Percentiles rank a stretch among this genome's conserved stretches.
These are phyloP conservation scores for Cutaneotrichosporon dermatis DNA, from an alignment of 1,284 basidiomycete species.

Conservation along the genomic window DNA sequence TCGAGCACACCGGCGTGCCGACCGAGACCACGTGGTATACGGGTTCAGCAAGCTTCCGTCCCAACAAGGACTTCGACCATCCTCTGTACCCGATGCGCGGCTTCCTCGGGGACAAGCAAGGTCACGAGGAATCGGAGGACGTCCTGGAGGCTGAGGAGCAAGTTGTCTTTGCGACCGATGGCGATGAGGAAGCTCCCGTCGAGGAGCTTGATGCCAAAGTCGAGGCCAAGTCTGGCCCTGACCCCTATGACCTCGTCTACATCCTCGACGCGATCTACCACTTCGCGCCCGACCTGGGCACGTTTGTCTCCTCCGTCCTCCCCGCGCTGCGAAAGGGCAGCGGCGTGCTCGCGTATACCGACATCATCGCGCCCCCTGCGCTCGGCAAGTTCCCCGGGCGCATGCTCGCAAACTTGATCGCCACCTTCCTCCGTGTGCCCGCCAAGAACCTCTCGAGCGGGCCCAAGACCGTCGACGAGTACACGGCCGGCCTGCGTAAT, in stretches of 20 bases:
- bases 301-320: conserved; percentile 55
- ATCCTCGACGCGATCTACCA: conserved; percentile 69
- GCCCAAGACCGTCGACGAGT: conserved; percentile 49
- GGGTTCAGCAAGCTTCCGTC: conserved; percentile 19
- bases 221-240: background rate
- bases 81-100: conserved; percentile 42
- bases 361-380: conserved; percentile 51
- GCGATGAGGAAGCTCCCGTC: background rate
- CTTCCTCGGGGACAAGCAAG: conserved; percentile 22
- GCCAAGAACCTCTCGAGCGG: conserved; percentile 53
- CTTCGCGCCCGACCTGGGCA: conserved; percentile 55
- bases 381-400: conserved; percentile 15
- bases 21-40: conserved; percentile 26
- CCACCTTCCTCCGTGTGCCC: conserved; percentile 52
- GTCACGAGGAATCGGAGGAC: background rate
- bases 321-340: conserved; percentile 49
- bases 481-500: conserved; percentile 52
- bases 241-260: conserved; percentile 46
- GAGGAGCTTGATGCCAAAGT: background rate
- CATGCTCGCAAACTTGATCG: conserved; percentile 26
- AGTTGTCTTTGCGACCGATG: background rate
- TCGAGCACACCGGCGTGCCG: conserved; percentile 2
- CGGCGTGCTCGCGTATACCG: conserved; percentile 61
- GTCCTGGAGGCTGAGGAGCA: background rate
- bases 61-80: conserved; percentile 31